Conservation (phyloP, 2,329 filamentous ascomycete species). For the Scedosporium dehoogii region DNA sequence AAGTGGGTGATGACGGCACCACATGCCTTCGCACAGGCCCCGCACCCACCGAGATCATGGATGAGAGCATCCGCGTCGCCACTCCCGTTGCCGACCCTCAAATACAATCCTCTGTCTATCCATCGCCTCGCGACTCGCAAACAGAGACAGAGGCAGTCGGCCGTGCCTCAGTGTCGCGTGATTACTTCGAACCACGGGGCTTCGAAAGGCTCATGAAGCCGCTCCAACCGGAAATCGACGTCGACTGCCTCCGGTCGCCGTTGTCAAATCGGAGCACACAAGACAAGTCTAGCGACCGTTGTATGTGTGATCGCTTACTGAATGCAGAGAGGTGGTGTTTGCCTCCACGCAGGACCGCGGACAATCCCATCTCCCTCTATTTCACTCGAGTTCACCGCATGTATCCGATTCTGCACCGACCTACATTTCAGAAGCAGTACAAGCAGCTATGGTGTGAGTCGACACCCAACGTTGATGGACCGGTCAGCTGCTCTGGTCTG, state of each 20-base stretch:
- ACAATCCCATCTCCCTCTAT: neutral
- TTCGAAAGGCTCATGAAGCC: neutral
- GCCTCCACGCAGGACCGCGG: neutral
- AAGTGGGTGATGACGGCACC: neutral
- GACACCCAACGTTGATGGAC: neutral
- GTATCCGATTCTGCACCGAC: neutral
- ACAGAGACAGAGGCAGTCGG: neutral
- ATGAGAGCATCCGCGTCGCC: neutral
- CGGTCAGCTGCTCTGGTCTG: neutral
- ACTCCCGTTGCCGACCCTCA: neutral
- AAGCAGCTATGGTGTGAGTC: neutral
- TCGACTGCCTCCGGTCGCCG: neutral
- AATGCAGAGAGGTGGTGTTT: neutral
- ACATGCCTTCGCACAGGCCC: neutral
- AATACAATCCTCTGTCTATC: neutral
- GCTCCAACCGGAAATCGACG: neutral
- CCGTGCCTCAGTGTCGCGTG: neutral
- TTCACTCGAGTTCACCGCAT: neutral
- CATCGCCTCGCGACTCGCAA: neutral
- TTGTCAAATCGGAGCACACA: neutral
- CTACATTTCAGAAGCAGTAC: neutral
- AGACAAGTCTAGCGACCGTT: neutral
- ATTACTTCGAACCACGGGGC: neutral
- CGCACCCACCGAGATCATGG: neutral
- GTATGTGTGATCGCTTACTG: neutral